Evolutionary conservation across 208 protist species (phyloP).

Genomic region (Trypanosomatidae sp.): DNA sequence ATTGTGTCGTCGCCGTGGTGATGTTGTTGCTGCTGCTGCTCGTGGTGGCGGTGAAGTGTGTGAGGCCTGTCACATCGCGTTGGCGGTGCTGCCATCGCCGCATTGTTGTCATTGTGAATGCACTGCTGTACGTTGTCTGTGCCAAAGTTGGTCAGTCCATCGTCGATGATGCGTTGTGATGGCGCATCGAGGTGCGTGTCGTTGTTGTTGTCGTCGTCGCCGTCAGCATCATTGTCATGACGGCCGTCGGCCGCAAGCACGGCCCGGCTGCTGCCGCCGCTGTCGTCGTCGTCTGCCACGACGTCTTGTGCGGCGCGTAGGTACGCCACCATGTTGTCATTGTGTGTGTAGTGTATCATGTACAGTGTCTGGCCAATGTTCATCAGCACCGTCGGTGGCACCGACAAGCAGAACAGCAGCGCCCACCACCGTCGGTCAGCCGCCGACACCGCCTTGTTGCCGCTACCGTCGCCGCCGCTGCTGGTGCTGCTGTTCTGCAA

Average conservation of each 20-base stretch:
- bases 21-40: slow-evolving; percentile 10
- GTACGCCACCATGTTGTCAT: slow-evolving; percentile 31
- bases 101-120: too few species aligned
- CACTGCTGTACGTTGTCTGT: too few species aligned
- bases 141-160: too few species aligned
- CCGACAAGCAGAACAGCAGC: slow-evolving; percentile 66
- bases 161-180: too few species aligned
- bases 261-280: not conserved
- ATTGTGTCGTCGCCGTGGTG: slow-evolving; percentile 56
- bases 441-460: too few species aligned
- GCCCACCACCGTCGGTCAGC: slow-evolving; percentile 50
- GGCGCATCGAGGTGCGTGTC: too few species aligned
- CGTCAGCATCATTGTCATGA: not conserved
- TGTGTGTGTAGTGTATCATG: slow-evolving; percentile 73
- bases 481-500: too few species aligned
- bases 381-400: slow-evolving; percentile 57
- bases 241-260: not conserved
- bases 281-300: too few species aligned
- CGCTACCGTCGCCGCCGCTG: not conserved
- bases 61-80: too few species aligned
- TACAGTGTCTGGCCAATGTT: slow-evolving; percentile 75
- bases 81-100: too few species aligned
- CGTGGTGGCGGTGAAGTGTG: too few species aligned
- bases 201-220: slow-evolving; percentile 5
- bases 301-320: too few species aligned